Base-by-base conservation (phyloP, 257 asterid species). In the Dorcoceras hygrometricum region DNA sequence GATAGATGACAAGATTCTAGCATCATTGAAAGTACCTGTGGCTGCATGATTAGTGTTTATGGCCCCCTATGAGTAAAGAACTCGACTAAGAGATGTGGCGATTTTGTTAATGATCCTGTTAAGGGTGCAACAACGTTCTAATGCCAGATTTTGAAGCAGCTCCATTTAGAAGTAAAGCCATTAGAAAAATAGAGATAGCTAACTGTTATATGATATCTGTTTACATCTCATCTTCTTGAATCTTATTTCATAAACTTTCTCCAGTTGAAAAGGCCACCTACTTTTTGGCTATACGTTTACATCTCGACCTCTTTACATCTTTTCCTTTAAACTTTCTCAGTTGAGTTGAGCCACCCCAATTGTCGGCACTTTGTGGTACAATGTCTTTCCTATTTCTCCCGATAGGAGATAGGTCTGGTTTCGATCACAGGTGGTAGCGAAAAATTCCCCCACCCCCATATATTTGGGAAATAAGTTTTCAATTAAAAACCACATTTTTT, bases 1-100 rank as follows among this genome's bases (percentile, higher is more conserved):
- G 68, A 12, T 82, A n/a, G 98, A 92, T 76, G 96, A 92, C 66
- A 93, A 90, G 89, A 93, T 93, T 67, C 81, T 93, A 23, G 96
- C 81, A 71, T 83, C 95, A 22, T 70, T 89, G 32, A 86, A 91
- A 80, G 88, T 76, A 71, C 89, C 89, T 23, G 89, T 91, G 55
- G 82, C 98, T 57, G 96, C 74, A 57, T 91, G 81, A 83, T 62
- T 34, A 28, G 64, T 68, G 60, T 66, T 68, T 48, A 36, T 56
- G 22, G 11, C 69, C 57, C 69, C 57, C 62, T 22, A 14, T 5
- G 16, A 50, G 70, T 50, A 32, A 58, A 71, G 55, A 67, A 73
- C 39, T 31, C 22, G 24, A 27, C 59, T 23, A 27, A 51, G 58
- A 66, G 20, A 71, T 56, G 39, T 34, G 48, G 43, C 69, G 29